These are phyloP conservation scores for Physcia stellaris DNA, from an alignment of 495 filamentous ascomycete species.

Conservation along the genomic window DNA sequence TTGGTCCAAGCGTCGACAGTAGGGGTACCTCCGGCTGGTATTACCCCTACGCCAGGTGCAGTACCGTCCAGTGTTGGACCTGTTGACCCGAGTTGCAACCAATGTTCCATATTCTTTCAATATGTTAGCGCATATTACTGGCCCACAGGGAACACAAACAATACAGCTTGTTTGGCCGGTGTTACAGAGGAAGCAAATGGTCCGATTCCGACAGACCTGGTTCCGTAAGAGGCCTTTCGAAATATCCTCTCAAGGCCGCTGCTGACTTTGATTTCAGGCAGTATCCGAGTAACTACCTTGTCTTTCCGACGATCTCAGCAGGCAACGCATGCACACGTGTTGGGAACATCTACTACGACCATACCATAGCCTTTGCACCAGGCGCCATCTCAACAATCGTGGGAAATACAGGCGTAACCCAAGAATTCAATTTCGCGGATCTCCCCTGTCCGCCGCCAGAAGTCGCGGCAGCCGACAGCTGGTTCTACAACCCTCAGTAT, in stretches of 20 bases:
- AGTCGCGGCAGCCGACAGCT: neutral
- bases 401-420: slow-evolving; percentile 1
- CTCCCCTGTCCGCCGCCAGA: slow-evolving; percentile 8
- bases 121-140: neutral
- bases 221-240: neutral
- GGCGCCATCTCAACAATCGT: slow-evolving; percentile 4
- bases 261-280: neutral
- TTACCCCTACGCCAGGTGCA: no score
- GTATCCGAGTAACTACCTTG: neutral
- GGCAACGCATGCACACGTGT: neutral
- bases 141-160: neutral
- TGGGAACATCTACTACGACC: neutral
- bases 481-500: slow-evolving; percentile 1
- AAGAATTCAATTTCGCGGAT: slow-evolving; percentile 9
- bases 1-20: no score
- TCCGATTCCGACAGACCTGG: neutral
- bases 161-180: neutral
- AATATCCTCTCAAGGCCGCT: neutral
- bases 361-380: slow-evolving; percentile 6
- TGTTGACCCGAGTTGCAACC: no score
- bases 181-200: neutral
- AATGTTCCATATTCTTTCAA: neutral
- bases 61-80: no score
- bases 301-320: neutral
- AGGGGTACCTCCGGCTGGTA: no score